Base-by-base conservation (phyloP, 2,329 filamentous ascomycete species). In the Ampelomyces quisqualis region DNA sequence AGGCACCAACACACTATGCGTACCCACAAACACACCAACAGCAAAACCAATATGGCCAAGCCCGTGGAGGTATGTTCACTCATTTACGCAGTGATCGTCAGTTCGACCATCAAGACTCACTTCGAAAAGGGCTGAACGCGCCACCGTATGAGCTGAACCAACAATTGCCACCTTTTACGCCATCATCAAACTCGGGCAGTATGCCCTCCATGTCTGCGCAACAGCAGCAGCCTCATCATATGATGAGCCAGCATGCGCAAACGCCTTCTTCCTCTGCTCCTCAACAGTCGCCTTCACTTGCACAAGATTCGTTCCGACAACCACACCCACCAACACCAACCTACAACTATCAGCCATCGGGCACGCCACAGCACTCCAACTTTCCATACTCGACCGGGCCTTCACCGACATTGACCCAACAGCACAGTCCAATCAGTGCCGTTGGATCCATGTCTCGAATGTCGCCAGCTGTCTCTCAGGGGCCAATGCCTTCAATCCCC, bases 91-190 rank as follows among this genome's bases (percentile, higher is more conserved):
- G 74, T 70, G 47, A 78, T 75, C 51, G 70, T 76, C 50, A 70
- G 49, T 75, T 80, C 53, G 74, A 72, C 53, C 70, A 69, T 45
- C 72, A 77, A 28, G 76, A 77, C 53, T 81, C 82, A 35, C 84
- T 85, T 7, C 75, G 73, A 33, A 81, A 88, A 60, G 77, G 76
- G 34, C 73, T 90, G 39, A 78, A 85, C 45, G 75, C 80, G 39
- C 81, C 85, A 45, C 77, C 84, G 5, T 88, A 84, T 68, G 84
- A 86, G 49, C 74, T 81, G 47, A 81, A 82, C 51, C 59, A 64
- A 34, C 64, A 67, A 46, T 76, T 85, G 45, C 78, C 82, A 30
- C 75, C 82, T 22, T 88, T 84, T 63, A 77, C 82, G 45, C 61
- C 64, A 59, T 77, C 77, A 34, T 72, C 76, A 31, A 78, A 78